Conservation (phyloP, 176 grass and related monocot genomes). For the Phoenix roebelenii region DNA sequence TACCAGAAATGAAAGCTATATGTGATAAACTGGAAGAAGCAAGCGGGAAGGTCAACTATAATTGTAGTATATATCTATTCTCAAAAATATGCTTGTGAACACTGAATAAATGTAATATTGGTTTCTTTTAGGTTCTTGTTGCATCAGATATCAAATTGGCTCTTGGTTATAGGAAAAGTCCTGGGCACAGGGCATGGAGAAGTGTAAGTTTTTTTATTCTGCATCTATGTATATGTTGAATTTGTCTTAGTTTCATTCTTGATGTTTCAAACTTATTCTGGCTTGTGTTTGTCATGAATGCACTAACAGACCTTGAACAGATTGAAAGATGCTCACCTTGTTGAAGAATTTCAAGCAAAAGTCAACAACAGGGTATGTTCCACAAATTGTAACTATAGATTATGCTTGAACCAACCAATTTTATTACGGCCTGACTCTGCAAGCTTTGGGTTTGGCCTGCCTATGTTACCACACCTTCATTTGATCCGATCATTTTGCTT, state of each 20-base stretch:
- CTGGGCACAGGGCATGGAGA: slow-evolving; percentile 89
- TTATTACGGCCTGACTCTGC: no score
- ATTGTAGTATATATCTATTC: neutral
- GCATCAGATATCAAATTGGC: slow-evolving; percentile 80
- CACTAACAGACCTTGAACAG: slow-evolving; percentile 55
- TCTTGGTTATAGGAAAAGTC: slow-evolving; percentile 60
- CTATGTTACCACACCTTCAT: no score
- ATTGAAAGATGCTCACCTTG: slow-evolving; percentile 64
- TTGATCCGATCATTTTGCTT: no score
- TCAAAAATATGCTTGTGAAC: slow-evolving; percentile 1
- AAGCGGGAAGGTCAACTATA: slow-evolving; percentile 55
- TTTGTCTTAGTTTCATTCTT: slow-evolving; percentile 2
- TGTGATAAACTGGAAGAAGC: slow-evolving; percentile 89
- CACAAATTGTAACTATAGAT: no score
- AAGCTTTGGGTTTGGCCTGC: no score
- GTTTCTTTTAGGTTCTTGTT: slow-evolving; percentile 58
- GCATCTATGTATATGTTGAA: neutral
- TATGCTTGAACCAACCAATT: no score
- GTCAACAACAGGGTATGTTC: slow-evolving; percentile 48
- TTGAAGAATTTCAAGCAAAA: slow-evolving; percentile 69
- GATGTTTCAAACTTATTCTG: no score
- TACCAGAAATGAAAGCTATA: slow-evolving; percentile 93
- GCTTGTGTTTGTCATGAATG: no score
- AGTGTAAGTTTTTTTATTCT: slow-evolving; percentile 47
- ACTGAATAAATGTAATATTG: slow-evolving; percentile 30